phyloP scores from a whole-genome alignment of 176 grass and related monocot genomes.

The Cymbopogon citratus region DNA sequence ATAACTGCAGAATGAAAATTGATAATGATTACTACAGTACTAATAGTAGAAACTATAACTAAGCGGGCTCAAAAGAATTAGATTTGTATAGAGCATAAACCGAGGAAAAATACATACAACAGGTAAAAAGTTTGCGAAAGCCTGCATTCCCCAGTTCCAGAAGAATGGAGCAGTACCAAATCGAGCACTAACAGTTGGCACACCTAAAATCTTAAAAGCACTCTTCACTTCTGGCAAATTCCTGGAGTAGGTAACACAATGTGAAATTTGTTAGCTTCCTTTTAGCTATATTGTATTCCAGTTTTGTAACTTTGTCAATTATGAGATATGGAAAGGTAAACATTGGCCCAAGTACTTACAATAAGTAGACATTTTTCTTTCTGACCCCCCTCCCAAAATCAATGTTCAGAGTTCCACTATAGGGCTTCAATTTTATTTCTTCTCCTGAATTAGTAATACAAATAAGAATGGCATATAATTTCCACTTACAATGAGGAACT shows the following conservation, averaged over 20 bases:
- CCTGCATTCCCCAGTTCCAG: constrained; percentile 99
- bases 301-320: background rate
- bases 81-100: constrained; percentile 2
- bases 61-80: background rate
- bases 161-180: constrained; percentile 93
- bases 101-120: constrained; percentile 47
- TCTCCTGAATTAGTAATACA: constrained; percentile 53
- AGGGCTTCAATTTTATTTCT: constrained; percentile 83
- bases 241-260: constrained; percentile 43
- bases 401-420: constrained; percentile 74
- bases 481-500: background rate
- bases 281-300: background rate
- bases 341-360: constrained; percentile 45
- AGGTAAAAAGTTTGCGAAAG: constrained; percentile 71
- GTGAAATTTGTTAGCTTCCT: constrained; percentile 2
- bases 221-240: constrained; percentile 95
- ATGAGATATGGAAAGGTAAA: background rate
- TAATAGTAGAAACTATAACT: background rate
- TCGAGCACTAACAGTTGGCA: constrained; percentile 89
- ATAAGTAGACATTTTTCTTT: constrained; percentile 85
- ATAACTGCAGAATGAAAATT: background rate
- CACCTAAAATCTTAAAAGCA: constrained; percentile 70
- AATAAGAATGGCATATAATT: constrained; percentile 1
- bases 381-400: constrained; percentile 89
- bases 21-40: background rate